Percentiles rank a stretch among this genome's conserved stretches.
Evolutionary conservation across 2,329 filamentous ascomycete genomes (phyloP).

Genomic region (Chaetomium strumarium): DNA sequence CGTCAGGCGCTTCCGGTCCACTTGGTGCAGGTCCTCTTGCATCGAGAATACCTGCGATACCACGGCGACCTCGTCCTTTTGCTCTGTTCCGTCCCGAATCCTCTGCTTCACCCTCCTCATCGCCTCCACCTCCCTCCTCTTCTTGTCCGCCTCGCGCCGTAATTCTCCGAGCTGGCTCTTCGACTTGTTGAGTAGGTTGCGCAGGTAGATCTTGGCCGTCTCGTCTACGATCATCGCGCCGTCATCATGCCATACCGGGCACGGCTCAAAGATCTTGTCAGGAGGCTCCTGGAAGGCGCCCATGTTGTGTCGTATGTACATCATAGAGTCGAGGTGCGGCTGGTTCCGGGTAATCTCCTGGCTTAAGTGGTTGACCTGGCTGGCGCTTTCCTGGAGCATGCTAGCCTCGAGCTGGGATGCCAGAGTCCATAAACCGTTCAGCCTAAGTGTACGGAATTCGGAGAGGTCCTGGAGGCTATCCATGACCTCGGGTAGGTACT

Average conservation of each 20-base stretch:
- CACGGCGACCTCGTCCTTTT: constrained; percentile 80
- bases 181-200: constrained; percentile 86
- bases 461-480: constrained; percentile 91
- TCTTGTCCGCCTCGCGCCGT: constrained; percentile 77
- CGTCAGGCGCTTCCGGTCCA: constrained; percentile 76
- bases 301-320: constrained; percentile 94
- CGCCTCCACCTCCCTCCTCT: constrained; percentile 75
- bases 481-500: constrained; percentile 89
- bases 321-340: constrained; percentile 88
- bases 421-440: constrained; percentile 80
- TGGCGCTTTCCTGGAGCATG: constrained; percentile 69
- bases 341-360: constrained; percentile 82
- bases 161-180: constrained; percentile 78
- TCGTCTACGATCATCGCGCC: constrained; percentile 82
- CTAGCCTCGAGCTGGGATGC: constrained; percentile 74
- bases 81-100: constrained; percentile 77
- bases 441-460: constrained; percentile 75
- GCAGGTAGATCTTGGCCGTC: constrained; percentile 78
- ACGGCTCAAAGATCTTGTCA: constrained; percentile 85
- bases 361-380: constrained; percentile 65
- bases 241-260: constrained; percentile 95
- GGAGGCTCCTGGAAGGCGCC: constrained; percentile 74
- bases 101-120: constrained; percentile 67
- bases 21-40: constrained; percentile 78
- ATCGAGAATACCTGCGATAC: constrained; percentile 76